These are phyloP conservation scores for Epithemia pelagica DNA, from an alignment of 108 stramenopile genomes.

Conservation along the genomic window DNA sequence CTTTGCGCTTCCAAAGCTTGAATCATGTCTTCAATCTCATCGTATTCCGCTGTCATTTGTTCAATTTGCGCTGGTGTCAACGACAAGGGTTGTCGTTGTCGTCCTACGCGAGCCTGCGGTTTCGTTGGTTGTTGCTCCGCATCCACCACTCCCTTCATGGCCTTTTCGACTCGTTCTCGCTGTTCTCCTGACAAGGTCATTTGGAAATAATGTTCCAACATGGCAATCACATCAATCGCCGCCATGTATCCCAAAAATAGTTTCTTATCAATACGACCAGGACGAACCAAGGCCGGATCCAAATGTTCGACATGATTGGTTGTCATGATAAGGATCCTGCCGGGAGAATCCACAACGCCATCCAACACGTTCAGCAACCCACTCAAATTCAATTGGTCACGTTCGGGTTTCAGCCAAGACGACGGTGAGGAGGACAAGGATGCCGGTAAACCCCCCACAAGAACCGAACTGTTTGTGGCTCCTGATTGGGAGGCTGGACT, in stretches of 20 bases:
- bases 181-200: slow-evolving; percentile 7
- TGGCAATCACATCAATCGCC: slow-evolving; percentile 28
- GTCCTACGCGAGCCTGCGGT: neutral
- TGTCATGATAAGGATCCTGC: slow-evolving; percentile 75
- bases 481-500: neutral
- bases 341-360: slow-evolving; percentile 78
- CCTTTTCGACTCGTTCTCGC: slow-evolving; percentile 6
- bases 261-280: slow-evolving; percentile 52
- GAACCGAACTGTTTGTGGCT: neutral
- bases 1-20: slow-evolving; percentile 21
- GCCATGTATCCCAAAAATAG: slow-evolving; percentile 51
- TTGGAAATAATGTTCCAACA: slow-evolving; percentile 72
- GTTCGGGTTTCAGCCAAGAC: slow-evolving; percentile 8
- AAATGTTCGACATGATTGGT: slow-evolving; percentile 75
- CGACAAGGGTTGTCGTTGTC: slow-evolving; percentile 5
- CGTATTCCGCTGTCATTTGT: slow-evolving; percentile 38
- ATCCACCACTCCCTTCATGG: slow-evolving; percentile 7
- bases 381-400: slow-evolving; percentile 42
- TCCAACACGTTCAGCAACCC: slow-evolving; percentile 76
- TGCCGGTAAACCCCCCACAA: neutral
- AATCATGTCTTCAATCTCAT: slow-evolving; percentile 38
- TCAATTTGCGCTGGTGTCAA: slow-evolving; percentile 49
- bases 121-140: neutral
- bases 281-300: slow-evolving; percentile 77
- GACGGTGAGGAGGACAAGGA: neutral